Conservation (phyloP, 306 rosid species). For the Gillenia trifoliata region DNA sequence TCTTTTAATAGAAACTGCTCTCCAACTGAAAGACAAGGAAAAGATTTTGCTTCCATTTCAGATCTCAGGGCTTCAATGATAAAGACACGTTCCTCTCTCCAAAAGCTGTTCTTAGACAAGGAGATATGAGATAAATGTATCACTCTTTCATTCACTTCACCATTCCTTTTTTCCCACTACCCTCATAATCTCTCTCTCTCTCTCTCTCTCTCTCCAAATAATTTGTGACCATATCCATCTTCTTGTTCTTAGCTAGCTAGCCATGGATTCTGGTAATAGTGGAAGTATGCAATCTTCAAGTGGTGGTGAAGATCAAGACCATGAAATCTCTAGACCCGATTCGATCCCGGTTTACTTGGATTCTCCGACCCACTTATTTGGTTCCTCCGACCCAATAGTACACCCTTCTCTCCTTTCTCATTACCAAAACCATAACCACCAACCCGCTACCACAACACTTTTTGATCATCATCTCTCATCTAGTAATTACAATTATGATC, state of each 20-base stretch:
- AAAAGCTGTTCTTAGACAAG: not conserved
- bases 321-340: conserved; percentile 47
- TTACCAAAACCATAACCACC: conserved; percentile 29
- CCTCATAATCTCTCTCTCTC: not conserved
- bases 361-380: conserved; percentile 25
- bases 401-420: conserved; percentile 32
- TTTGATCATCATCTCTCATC: conserved; percentile 43
- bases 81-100: conserved; percentile 1
- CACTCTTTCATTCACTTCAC: not conserved
- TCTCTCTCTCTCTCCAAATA: not conserved
- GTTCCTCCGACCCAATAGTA: conserved; percentile 10
- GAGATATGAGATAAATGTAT: not conserved
- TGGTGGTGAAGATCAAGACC: conserved; percentile 66
- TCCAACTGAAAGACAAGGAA: conserved; percentile 52
- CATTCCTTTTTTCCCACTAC: not conserved
- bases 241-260: not conserved
- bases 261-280: conserved; percentile 87
- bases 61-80: conserved; percentile 44
- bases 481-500: not conserved
- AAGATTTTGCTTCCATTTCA: conserved; percentile 53
- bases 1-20: conserved; percentile 46
- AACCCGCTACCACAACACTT: not conserved
- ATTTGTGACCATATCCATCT: not conserved
- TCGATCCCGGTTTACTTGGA: conserved; percentile 35
- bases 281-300: conserved; percentile 85